These are phyloP conservation scores for Biscutella auriculata DNA, from an alignment of 441 rosid genomes.

Conservation along the genomic window DNA sequence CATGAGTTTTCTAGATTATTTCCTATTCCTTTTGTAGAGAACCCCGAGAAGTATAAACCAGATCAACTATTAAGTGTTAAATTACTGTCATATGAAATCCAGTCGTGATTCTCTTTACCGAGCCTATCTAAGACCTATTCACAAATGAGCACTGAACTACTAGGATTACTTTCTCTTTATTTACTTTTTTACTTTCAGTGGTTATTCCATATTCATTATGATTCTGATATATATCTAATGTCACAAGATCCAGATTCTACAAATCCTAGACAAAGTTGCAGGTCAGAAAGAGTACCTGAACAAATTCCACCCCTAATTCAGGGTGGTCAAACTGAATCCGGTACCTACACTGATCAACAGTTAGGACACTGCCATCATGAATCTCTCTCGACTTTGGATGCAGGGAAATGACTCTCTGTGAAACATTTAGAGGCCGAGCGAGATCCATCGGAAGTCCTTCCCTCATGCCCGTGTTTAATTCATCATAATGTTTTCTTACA, in stretches of 20 bases:
- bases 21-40: background rate
- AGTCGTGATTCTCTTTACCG: background rate
- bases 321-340: constrained; percentile 48
- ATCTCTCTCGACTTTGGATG: constrained; percentile 53
- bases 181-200: too few relatives aligned
- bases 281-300: constrained; percentile 33
- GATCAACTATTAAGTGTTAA: constrained; percentile 1
- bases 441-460: constrained; percentile 70
- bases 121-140: background rate
- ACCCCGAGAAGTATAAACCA: background rate
- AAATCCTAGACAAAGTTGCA: constrained; percentile 14
- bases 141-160: background rate
- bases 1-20: background rate
- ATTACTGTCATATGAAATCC: background rate
- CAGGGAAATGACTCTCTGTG: constrained; percentile 48
- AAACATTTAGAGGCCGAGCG: constrained; percentile 56
- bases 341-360: constrained; percentile 44
- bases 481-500: constrained; percentile 51
- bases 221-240: background rate
- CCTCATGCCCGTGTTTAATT: constrained; percentile 41
- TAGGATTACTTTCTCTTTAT: background rate
- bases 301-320: constrained; percentile 59
- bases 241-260: background rate
- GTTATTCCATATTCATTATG: background rate
- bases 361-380: constrained; percentile 58